These are phyloP conservation scores for Collybiopsis luxurians DNA, from an alignment of 768 basidiomycete genomes.

Conservation along the genomic window DNA sequence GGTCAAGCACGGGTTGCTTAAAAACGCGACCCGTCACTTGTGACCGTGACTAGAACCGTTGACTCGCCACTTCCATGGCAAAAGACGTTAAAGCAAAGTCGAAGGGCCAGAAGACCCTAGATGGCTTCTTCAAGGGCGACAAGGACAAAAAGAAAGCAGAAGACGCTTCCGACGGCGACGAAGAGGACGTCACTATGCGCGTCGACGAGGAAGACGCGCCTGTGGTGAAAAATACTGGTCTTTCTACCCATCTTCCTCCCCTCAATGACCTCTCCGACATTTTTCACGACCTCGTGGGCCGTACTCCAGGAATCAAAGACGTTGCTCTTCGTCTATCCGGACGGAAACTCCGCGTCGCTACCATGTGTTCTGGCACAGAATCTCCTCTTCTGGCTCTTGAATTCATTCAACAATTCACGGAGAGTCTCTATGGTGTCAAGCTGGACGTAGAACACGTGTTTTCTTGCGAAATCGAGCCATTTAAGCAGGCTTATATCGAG, in stretches of 20 bases:
- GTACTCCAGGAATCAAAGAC: conserved; percentile 55
- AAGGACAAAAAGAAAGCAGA: conserved; percentile 32
- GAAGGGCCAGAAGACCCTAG: conserved; percentile 49
- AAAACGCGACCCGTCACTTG: neutral
- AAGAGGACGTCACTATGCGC: conserved; percentile 28
- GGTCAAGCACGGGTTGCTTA: neutral
- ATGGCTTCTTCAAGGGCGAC: conserved; percentile 47
- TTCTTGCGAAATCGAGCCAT: conserved; percentile 96
- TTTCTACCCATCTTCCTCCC: conserved; percentile 71
- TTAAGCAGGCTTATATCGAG: conserved; percentile 97
- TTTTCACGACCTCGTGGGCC: conserved; percentile 48
- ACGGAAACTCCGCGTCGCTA: conserved; percentile 87
- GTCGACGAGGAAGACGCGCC: conserved; percentile 36
- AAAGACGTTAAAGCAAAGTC: conserved; percentile 39
- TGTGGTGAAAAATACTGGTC: conserved; percentile 27
- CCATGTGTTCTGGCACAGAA: conserved; percentile 98
- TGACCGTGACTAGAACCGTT: neutral
- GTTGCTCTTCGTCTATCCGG: conserved; percentile 69
- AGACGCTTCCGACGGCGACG: conserved; percentile 26
- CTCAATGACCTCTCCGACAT: conserved; percentile 61
- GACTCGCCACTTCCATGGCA: conserved; percentile 38
- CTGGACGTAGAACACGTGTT: conserved; percentile 89
- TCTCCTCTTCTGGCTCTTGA: conserved; percentile 90
- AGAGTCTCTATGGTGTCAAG: conserved; percentile 59
- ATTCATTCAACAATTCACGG: conserved; percentile 74